phyloP scores from a whole-genome alignment of 306 rosid genomes.

The Echinosophora koreensis region DNA sequence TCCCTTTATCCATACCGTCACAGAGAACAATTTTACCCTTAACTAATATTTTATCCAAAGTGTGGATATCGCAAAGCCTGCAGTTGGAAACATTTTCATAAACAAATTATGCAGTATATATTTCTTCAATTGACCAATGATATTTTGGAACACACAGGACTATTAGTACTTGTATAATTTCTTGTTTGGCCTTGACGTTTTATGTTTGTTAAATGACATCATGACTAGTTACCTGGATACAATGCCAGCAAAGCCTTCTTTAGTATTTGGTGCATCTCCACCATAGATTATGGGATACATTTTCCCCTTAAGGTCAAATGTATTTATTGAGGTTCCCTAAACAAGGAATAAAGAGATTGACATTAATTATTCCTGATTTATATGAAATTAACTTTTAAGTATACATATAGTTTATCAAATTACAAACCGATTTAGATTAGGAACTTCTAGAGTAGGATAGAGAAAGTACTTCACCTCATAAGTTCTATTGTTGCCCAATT shows the following conservation, averaged over 20 bases:
- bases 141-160: not conserved
- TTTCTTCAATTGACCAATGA: not conserved
- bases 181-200: not conserved
- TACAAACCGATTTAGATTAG: not conserved
- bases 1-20: not conserved
- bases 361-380: not conserved
- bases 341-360: conserved; percentile 4
- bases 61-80: conserved; percentile 16
- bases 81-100: not conserved
- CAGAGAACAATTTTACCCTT: conserved; percentile 57
- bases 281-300: conserved; percentile 46
- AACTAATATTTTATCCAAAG: conserved; percentile 34
- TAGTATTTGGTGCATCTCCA: conserved; percentile 46
- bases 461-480: conserved; percentile 49
- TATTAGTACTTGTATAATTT: not conserved
- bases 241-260: not conserved
- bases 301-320: conserved; percentile 43
- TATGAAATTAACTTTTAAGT: not conserved
- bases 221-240: conserved; percentile 45
- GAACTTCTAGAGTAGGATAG: not conserved
- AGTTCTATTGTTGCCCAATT: conserved; percentile 49
- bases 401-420: not conserved
- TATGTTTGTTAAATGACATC: not conserved
- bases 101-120: not conserved
- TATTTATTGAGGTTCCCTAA: conserved; percentile 49